These are phyloP conservation scores for Fusarium dlaminii DNA, from an alignment of 2,329 filamentous ascomycete genomes.

Conservation along the genomic window DNA sequence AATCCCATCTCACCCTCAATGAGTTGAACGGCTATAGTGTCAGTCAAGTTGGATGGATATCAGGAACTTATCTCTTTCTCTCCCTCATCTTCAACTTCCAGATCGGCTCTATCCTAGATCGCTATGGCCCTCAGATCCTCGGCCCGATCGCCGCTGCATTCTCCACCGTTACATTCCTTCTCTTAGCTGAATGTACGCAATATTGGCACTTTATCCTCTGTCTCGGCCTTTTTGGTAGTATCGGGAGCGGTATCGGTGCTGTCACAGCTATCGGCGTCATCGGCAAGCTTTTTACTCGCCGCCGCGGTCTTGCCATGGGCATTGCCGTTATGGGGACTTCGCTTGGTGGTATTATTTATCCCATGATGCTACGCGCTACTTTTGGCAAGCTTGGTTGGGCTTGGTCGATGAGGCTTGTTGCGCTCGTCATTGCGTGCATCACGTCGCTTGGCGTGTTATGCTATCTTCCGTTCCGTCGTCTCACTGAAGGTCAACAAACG, in stretches of 20 bases:
- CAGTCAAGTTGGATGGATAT: conserved; percentile 58
- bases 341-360: conserved; percentile 45
- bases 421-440: conserved; percentile 38
- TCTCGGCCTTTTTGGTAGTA: conserved; percentile 54
- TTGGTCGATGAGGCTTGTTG: conserved; percentile 46
- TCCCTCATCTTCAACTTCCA: conserved; percentile 56
- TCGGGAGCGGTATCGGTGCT: conserved; percentile 51
- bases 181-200: conserved; percentile 55
- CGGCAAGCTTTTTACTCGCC: conserved; percentile 37
- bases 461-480: conserved; percentile 45
- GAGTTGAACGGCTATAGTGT: conserved; percentile 53
- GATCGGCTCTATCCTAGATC: conserved; percentile 57
- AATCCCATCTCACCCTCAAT: conserved; percentile 55
- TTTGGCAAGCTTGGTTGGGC: conserved; percentile 43
- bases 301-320: conserved; percentile 30
- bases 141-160: conserved; percentile 48
- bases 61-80: conserved; percentile 56
- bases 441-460: conserved; percentile 44
- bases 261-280: conserved; percentile 46
- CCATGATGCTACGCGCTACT: conserved; percentile 44
- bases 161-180: conserved; percentile 52
- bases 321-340: conserved; percentile 31
- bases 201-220: conserved; percentile 60
- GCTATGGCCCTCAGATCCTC: conserved; percentile 54
- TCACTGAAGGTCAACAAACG: background rate